Conservation (phyloP, 2,329 filamentous ascomycete genomes). For the Hypoxylon sp. region DNA sequence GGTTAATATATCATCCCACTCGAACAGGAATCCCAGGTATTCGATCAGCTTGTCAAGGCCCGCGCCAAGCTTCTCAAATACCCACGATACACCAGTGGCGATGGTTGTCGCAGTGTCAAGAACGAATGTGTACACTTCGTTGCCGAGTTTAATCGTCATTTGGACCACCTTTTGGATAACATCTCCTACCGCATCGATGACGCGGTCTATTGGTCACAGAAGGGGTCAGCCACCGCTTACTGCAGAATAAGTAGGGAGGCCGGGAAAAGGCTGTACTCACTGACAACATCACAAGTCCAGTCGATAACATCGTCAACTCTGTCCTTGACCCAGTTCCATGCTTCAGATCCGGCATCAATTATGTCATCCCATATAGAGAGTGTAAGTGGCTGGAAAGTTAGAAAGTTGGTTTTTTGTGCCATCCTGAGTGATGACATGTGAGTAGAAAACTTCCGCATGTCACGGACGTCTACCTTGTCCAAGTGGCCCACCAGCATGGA, state of each 20-base stretch:
- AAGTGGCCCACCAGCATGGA: background rate
- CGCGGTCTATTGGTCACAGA: background rate
- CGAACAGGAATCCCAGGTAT: background rate
- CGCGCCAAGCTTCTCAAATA: background rate
- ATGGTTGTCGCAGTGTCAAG: background rate
- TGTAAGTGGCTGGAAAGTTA: background rate
- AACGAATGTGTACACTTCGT: background rate
- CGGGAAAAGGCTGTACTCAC: background rate
- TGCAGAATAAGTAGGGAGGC: background rate
- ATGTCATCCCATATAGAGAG: conserved; percentile 2
- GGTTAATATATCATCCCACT: conserved; percentile 5
- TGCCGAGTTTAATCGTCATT: conserved; percentile 1
- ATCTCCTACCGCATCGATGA: background rate
- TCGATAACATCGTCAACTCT: background rate
- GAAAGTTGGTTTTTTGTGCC: background rate
- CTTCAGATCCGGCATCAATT: background rate
- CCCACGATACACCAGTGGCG: background rate
- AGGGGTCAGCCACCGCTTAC: background rate
- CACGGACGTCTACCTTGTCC: background rate
- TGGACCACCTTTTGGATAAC: background rate
- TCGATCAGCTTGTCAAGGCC: background rate
- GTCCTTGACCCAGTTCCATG: conserved; percentile 1
- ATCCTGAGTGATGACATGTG: conserved; percentile 1
- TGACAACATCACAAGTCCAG: background rate
- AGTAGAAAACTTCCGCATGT: background rate